Conservation (phyloP, 768 basidiomycete species). For the Collybia sordida region DNA sequence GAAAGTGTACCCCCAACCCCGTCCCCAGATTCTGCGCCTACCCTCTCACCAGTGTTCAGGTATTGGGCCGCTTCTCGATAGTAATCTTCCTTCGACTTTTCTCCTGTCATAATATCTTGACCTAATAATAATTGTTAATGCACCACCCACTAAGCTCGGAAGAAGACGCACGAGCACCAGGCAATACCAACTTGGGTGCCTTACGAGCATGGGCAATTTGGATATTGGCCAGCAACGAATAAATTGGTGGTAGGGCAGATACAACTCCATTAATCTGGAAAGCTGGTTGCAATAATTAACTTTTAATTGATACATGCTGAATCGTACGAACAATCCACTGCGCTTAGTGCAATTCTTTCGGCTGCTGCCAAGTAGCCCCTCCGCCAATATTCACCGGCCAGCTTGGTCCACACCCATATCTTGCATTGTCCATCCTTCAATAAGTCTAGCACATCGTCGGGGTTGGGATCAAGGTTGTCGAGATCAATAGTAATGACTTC, state of each 20-base stretch:
- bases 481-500: constrained; percentile 91
- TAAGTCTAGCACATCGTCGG: constrained; percentile 73
- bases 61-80: constrained; percentile 67
- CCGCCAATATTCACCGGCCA: constrained; percentile 89
- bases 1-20: constrained; percentile 54
- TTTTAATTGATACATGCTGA: constrained; percentile 5
- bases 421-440: constrained; percentile 71
- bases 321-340: constrained; percentile 52
- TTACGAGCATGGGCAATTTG: constrained; percentile 75
- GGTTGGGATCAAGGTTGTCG: constrained; percentile 78
- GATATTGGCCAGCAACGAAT: constrained; percentile 83
- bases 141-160: constrained; percentile 1
- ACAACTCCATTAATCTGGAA: constrained; percentile 49
- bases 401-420: constrained; percentile 75
- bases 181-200: constrained; percentile 79
- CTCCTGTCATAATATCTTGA: constrained; percentile 59
- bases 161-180: constrained; percentile 65
- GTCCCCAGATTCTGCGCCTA: constrained; percentile 58
- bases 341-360: constrained; percentile 70
- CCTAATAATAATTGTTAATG: constrained; percentile 34
- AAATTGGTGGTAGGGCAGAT: constrained; percentile 66
- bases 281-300: constrained; percentile 32
- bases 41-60: constrained; percentile 61
- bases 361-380: constrained; percentile 74
- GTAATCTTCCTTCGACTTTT: constrained; percentile 67